Conservation (phyloP, 306 rosid genomes). For the Pyrus pyrifolia region DNA sequence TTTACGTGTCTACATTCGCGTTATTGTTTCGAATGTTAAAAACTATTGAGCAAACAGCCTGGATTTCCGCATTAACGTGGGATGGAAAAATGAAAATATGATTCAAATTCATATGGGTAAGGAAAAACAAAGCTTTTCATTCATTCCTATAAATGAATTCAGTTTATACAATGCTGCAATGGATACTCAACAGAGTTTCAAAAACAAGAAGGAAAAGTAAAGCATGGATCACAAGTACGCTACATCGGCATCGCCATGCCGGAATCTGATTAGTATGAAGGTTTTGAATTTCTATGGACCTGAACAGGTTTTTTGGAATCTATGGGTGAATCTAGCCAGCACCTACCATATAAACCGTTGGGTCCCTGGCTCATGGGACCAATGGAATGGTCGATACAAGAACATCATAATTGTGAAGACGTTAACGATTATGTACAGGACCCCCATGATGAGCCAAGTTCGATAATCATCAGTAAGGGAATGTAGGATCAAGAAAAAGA, state of each 20-base stretch:
- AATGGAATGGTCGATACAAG: slow-evolving; percentile 70
- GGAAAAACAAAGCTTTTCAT: background rate
- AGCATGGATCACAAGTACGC: background rate
- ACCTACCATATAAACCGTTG: slow-evolving; percentile 89
- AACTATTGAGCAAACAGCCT: background rate
- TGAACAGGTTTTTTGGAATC: background rate
- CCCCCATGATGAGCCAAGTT: slow-evolving; percentile 53
- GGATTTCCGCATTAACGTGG: background rate
- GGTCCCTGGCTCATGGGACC: slow-evolving; percentile 74
- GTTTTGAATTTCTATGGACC: background rate
- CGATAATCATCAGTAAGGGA: slow-evolving; percentile 30
- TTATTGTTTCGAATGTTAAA: background rate
- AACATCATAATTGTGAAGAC: slow-evolving; percentile 68
- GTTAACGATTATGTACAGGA: slow-evolving; percentile 42
- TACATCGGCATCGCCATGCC: background rate
- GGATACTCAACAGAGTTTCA: background rate
- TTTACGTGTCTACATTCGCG: too few relatives aligned
- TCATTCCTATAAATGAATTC: background rate
- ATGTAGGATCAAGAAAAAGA: slow-evolving; percentile 60
- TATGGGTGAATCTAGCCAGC: slow-evolving; percentile 18
- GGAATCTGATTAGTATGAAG: background rate
- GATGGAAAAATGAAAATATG: background rate
- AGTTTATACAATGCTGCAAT: background rate
- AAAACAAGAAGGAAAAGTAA: background rate
- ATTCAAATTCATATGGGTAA: background rate